Evolutionary conservation across 345 rosid genomes (phyloP), one percentile per base, ranked within the genome.

Genomic region (Noccaea bulbosa): DNA sequence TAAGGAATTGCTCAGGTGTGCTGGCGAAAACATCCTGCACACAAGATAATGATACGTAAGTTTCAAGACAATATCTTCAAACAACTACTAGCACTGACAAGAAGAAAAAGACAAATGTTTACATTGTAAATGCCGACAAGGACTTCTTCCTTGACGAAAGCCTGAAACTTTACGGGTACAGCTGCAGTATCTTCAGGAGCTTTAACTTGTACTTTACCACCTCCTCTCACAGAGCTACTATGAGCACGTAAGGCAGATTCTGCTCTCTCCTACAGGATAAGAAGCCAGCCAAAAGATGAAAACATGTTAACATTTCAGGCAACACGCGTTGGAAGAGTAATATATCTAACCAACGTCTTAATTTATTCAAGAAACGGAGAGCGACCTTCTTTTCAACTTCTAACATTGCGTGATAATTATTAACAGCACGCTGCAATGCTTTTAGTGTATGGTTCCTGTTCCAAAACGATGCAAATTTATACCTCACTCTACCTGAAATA

Each of bases 401-500:
- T 72, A 91, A 63, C 83, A 84, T 86, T 49, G 71, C 79, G 69
- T 82, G 89, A 73, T 86, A 86, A 65, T 86, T 83, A 73, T 86
- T 91, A 43, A 75, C 81, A 44, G 84, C 73, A 59, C 97, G 97
- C 73, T 89, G 93, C 78, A 93, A 81, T 69, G 86, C 87, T 82
- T 91, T 86, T 48, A 86, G 62, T 30, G 96, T 83, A 80, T 91
- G 95, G 82, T 94, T 91, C 87, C 97, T 89, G 86, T 94, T 94
- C 99, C 99, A 91, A 83, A 94, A 94, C 41, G 99, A 94, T 56
- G 97, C 99, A 84, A 94, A 94, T 79, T 91, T 94, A 85, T 94
- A 94, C 82, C 99, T 87, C 85, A 91, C 97, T 83, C 97, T 86
- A 81, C 97, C 99, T 94, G 99, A 61, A 83, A 80, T 52, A 75